phyloP scores from a whole-genome alignment of 2,329 filamentous ascomycete species.

The Diaporthe velutina region DNA sequence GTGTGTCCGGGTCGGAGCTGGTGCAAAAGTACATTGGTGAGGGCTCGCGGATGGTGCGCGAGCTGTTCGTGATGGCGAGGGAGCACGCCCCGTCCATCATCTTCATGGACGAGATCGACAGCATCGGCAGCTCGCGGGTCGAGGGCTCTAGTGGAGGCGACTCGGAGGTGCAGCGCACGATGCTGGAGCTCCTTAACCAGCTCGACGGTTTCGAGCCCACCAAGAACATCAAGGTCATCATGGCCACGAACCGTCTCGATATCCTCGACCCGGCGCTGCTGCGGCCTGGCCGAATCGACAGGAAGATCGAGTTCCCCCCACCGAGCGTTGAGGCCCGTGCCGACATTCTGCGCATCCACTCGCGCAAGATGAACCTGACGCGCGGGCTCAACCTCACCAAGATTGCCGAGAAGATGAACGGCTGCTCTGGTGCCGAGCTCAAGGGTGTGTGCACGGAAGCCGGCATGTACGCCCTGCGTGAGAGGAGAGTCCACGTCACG shows the following conservation, averaged over 20 bases:
- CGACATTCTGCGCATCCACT: conserved; percentile 98
- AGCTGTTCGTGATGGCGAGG: conserved; percentile 98
- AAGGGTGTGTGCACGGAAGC: conserved; percentile 99
- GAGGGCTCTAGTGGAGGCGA: conserved; percentile 96
- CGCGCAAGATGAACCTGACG: conserved; percentile 97
- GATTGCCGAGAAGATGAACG: conserved; percentile 99
- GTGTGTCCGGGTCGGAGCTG: conserved; percentile 94
- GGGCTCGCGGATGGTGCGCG: conserved; percentile 97
- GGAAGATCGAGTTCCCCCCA: conserved; percentile 98
- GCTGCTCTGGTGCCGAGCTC: conserved; percentile 95
- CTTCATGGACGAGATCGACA: conserved; percentile 99
- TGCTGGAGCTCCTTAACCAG: conserved; percentile 98
- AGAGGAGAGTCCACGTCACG: conserved; percentile 96
- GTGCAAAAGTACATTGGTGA: conserved; percentile 99
- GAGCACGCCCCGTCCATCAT: conserved; percentile 99
- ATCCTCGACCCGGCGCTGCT: conserved; percentile 96
- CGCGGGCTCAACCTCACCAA: conserved; percentile 97
- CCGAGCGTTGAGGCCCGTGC: conserved; percentile 96
- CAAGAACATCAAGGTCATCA: conserved; percentile 99
- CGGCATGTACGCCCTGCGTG: conserved; percentile 96
- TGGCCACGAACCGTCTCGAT: conserved; percentile 98
- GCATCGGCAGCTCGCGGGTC: conserved; percentile 95
- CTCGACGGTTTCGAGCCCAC: conserved; percentile 98
- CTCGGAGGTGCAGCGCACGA: conserved; percentile 97
- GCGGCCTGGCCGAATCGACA: conserved; percentile 96